Percentiles rank a stretch among this genome's conserved stretches.
Conservation (phyloP, 2,329 filamentous ascomycete species). For the Penicillium brasilianum region DNA sequence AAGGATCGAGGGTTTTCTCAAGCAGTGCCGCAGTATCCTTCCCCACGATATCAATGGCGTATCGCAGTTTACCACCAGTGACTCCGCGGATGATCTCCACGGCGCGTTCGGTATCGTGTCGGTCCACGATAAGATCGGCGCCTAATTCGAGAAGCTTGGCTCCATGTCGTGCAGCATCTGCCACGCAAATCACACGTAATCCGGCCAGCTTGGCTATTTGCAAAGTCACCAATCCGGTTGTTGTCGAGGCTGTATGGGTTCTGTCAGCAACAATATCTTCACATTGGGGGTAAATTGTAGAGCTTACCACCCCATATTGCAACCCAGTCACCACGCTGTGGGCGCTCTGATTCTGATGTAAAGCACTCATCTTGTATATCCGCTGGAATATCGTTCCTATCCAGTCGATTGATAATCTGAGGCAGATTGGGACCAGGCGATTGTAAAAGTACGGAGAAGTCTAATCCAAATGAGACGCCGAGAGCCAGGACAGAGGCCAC, state of each 20-base stretch:
- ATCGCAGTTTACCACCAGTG: slow-evolving; percentile 63
- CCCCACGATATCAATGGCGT: slow-evolving; percentile 71
- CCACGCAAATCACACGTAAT: slow-evolving; percentile 67
- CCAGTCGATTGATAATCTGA: slow-evolving; percentile 54
- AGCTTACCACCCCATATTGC: slow-evolving; percentile 73
- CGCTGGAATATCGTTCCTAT: slow-evolving; percentile 56
- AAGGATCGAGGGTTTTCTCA: slow-evolving; percentile 55
- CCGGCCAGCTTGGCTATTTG: slow-evolving; percentile 72
- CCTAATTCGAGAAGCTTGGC: slow-evolving; percentile 58
- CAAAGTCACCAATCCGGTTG: slow-evolving; percentile 68
- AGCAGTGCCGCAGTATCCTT: slow-evolving; percentile 66
- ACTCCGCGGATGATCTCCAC: slow-evolving; percentile 67
- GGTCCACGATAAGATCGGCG: slow-evolving; percentile 72
- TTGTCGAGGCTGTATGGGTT: slow-evolving; percentile 62
- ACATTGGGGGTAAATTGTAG: background rate
- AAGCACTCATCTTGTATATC: slow-evolving; percentile 70
- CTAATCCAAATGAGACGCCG: slow-evolving; percentile 71
- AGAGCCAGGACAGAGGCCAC: slow-evolving; percentile 70
- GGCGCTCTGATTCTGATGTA: slow-evolving; percentile 61
- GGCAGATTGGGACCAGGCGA: slow-evolving; percentile 65
- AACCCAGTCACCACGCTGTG: slow-evolving; percentile 69
- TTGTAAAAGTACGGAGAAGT: slow-evolving; percentile 56
- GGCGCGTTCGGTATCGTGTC: slow-evolving; percentile 68
- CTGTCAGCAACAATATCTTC: slow-evolving; percentile 9
- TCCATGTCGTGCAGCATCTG: slow-evolving; percentile 71